phyloP scores from a whole-genome alignment of 805 yeast genomes.

The Ogataea nitratoaversa region DNA sequence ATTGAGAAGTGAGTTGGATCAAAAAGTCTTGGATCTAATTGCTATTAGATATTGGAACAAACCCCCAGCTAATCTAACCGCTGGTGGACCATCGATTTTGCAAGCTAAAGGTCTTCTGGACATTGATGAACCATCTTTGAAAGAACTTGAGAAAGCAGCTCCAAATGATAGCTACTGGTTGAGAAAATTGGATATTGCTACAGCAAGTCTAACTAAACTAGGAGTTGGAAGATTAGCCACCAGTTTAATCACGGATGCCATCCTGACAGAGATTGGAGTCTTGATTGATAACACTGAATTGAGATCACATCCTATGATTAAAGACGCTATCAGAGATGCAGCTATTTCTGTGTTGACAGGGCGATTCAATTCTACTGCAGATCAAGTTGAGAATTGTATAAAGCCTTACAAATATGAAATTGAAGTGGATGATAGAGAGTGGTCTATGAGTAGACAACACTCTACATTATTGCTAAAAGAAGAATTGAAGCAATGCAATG shows the following conservation, averaged over 20 bases:
- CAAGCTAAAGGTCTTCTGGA: slow-evolving; percentile 10
- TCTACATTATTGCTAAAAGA: slow-evolving; percentile 71
- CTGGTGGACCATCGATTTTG: background rate
- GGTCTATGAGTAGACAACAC: slow-evolving; percentile 79
- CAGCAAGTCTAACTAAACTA: slow-evolving; percentile 80
- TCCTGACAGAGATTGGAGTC: slow-evolving; percentile 71
- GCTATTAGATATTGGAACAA: slow-evolving; percentile 93
- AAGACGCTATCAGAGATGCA: slow-evolving; percentile 76
- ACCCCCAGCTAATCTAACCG: slow-evolving; percentile 33
- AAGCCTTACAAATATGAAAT: slow-evolving; percentile 97
- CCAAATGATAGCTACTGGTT: slow-evolving; percentile 83
- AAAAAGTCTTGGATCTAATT: slow-evolving; percentile 76
- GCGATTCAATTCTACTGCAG: slow-evolving; percentile 87
- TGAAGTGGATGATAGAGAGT: slow-evolving; percentile 92
- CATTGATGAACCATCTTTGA: slow-evolving; percentile 44
- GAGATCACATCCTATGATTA: slow-evolving; percentile 82
- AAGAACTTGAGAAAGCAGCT: slow-evolving; percentile 51
- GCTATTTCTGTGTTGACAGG: slow-evolving; percentile 73
- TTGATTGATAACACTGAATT: slow-evolving; percentile 72
- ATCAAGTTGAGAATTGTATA: slow-evolving; percentile 97
- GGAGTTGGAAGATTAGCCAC: slow-evolving; percentile 94
- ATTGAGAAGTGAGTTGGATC: slow-evolving; percentile 82
- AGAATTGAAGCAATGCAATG: slow-evolving; percentile 79
- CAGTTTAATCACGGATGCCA: slow-evolving; percentile 71
- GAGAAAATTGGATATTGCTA: slow-evolving; percentile 75